phyloP scores from a whole-genome alignment of 2,329 filamentous ascomycete species.

The Phialophora verrucosa region DNA sequence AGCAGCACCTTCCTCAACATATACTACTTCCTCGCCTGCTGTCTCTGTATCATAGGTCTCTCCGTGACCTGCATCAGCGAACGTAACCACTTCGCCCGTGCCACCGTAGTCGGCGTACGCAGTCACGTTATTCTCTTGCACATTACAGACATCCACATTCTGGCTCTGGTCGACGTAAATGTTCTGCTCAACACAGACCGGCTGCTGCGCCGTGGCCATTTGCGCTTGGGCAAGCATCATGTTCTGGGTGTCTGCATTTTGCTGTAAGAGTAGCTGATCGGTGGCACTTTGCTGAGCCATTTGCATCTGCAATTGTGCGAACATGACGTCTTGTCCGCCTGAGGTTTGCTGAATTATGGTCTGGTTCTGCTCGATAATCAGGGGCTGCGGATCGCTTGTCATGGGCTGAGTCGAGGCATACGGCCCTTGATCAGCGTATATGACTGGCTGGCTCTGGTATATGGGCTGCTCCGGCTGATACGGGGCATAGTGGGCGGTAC shows the following conservation, averaged over 20 bases:
- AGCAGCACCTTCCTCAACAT: neutral
- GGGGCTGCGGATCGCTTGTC: neutral
- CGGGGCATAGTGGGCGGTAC: neutral
- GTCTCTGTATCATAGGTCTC: neutral
- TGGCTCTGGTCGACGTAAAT: conserved; percentile 13
- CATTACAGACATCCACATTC: neutral
- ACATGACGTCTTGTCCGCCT: neutral
- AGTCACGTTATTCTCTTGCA: neutral
- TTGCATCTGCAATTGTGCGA: neutral
- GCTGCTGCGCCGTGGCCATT: neutral
- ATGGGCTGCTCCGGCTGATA: neutral
- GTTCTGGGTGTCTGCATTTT: conserved; percentile 1
- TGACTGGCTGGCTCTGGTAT: neutral
- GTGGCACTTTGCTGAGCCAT: conserved; percentile 7
- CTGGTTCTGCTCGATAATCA: conserved; percentile 1
- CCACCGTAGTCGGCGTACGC: neutral
- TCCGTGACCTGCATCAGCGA: neutral
- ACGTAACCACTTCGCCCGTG: neutral
- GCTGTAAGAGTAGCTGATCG: conserved; percentile 1
- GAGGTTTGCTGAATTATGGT: neutral
- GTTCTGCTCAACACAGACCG: neutral
- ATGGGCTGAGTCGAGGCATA: neutral
- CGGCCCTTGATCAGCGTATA: neutral
- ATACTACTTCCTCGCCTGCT: conserved; percentile 1
- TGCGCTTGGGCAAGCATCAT: conserved; percentile 1